Percentiles rank a stretch among this genome's conserved stretches.
Conservation (phyloP, 371 early-diverging fungal species). For the Basidiobolus meristosporus region DNA sequence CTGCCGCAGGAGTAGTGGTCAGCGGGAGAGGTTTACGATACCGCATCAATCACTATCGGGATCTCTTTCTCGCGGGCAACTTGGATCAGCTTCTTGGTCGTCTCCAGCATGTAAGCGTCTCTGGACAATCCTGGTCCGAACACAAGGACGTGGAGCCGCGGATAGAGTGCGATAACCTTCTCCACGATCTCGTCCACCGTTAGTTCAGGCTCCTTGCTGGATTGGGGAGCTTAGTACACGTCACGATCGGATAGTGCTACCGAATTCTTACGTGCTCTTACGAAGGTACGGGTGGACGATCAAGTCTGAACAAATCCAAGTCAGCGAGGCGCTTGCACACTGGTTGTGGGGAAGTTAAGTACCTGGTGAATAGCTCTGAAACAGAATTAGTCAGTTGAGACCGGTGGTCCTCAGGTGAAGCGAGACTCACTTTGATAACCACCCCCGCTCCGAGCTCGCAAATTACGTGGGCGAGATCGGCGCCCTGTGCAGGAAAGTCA, state of each 20-base stretch:
- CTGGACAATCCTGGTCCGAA: slow-evolving; percentile 86
- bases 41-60: slow-evolving; percentile 84
- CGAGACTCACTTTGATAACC: slow-evolving; percentile 53
- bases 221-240: too few species aligned
- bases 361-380: slow-evolving; percentile 29
- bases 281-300: slow-evolving; percentile 47
- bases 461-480: slow-evolving; percentile 78
- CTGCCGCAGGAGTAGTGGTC: background rate
- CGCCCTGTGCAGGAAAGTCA: slow-evolving; percentile 33
- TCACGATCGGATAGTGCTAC: too few species aligned
- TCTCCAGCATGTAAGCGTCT: slow-evolving; percentile 38
- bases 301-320: slow-evolving; percentile 18
- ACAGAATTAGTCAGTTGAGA: background rate
- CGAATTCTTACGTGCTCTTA: too few species aligned
- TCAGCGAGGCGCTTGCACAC: background rate
- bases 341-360: background rate
- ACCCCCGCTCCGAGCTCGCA: slow-evolving; percentile 65
- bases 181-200: slow-evolving; percentile 7
- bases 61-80: slow-evolving; percentile 32
- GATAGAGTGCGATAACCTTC: slow-evolving; percentile 24
- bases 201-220: slow-evolving; percentile 9
- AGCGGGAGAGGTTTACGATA: slow-evolving; percentile 9
- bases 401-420: background rate
- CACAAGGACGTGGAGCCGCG: slow-evolving; percentile 67
- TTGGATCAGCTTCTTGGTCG: slow-evolving; percentile 31